A percentile compares a stretch with the other conserved stretches of the same genome.
These are phyloP conservation scores for Vitis labrusca DNA, from an alignment of 164 flowering plant species.

Conservation along the genomic window DNA sequence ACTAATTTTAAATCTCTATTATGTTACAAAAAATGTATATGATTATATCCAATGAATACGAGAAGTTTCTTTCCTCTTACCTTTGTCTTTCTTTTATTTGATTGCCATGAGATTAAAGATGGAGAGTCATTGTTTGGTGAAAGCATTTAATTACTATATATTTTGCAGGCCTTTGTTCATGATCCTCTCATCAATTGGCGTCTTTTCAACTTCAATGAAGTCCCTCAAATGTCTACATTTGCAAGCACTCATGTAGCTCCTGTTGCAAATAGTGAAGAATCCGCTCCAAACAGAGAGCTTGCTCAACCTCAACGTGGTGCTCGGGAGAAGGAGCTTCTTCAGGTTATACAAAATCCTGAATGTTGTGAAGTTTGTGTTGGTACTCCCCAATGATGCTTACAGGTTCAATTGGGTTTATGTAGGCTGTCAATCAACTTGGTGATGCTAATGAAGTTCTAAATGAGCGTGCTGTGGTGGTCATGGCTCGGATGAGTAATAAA, in stretches of 20 bases:
- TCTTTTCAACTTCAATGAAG: conserved; percentile 93
- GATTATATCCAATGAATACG: no score
- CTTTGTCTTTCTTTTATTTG: neutral
- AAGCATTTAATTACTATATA: conserved; percentile 1
- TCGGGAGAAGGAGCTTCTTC: conserved; percentile 91
- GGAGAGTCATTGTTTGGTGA: neutral
- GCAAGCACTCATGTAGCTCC: conserved; percentile 56
- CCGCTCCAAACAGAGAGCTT: conserved; percentile 58
- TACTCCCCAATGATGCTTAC: conserved; percentile 1
- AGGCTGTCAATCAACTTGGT: conserved; percentile 98
- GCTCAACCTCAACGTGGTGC: conserved; percentile 84
- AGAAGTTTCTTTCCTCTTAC: no score
- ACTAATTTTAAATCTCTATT: no score
- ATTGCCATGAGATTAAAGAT: neutral
- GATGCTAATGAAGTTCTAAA: conserved; percentile 98
- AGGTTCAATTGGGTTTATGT: conserved; percentile 5
- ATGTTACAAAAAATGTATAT: no score
- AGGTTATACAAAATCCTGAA: conserved; percentile 41
- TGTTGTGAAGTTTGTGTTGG: neutral
- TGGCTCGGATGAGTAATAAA: conserved; percentile 98
- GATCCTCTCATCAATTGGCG: conserved; percentile 99
- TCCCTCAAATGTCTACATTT: conserved; percentile 74
- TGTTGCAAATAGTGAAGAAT: conserved; percentile 73
- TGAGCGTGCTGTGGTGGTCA: conserved; percentile 92
- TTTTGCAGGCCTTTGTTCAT: conserved; percentile 92